Percentiles rank a stretch among this genome's conserved stretches.
These are phyloP conservation scores for Solanum verrucosum DNA, from an alignment of 257 asterid species.

Conservation along the genomic window DNA sequence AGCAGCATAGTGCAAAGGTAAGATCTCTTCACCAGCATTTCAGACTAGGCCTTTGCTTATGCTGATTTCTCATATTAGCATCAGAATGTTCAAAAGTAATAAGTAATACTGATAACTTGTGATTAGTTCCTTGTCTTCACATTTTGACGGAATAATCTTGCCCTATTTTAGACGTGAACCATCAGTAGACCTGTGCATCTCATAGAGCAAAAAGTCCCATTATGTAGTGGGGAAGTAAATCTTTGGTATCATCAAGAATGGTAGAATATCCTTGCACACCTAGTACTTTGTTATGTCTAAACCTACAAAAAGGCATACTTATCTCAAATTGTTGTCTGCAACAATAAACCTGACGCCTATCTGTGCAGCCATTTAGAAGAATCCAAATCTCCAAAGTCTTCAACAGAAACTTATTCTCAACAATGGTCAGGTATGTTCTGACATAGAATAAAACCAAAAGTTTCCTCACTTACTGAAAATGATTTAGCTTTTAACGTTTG, in stretches of 20 bases:
- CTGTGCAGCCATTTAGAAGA: background rate
- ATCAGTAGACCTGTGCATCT: background rate
- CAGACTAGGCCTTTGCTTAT: background rate
- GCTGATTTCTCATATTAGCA: background rate
- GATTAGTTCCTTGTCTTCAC: background rate
- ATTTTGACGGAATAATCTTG: background rate
- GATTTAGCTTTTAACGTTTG: background rate
- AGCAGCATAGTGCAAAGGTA: background rate
- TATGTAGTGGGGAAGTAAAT: background rate
- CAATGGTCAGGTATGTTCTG: background rate
- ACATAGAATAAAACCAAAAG: background rate
- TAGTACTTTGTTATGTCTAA: background rate
- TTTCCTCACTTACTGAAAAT: background rate
- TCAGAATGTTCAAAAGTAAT: background rate
- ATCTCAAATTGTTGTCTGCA: background rate
- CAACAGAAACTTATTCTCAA: background rate
- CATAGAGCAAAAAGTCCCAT: background rate
- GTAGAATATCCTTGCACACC: background rate
- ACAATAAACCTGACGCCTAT: background rate
- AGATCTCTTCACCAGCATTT: background rate
- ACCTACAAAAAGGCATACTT: background rate
- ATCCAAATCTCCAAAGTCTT: background rate
- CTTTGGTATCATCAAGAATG: background rate
- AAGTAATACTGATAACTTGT: background rate
- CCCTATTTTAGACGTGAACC: background rate